Evolutionary conservation across 2,329 filamentous ascomycete species (phyloP).

Genomic region (Phyllosticta paracitricarpa): DNA sequence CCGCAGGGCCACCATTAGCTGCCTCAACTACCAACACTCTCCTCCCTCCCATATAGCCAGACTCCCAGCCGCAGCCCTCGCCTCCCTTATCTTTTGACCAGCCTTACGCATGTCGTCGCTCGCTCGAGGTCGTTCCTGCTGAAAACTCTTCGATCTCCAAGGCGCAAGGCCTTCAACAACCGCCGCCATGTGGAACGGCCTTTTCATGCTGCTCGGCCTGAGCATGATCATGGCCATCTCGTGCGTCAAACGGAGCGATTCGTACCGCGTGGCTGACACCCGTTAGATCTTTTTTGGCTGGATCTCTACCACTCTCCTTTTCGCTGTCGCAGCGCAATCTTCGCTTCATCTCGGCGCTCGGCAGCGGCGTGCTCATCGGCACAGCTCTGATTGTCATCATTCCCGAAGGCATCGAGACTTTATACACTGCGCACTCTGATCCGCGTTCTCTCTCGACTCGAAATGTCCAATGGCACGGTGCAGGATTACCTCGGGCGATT

Average conservation of each 20-base stretch:
- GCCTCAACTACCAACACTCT: neutral
- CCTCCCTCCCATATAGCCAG: neutral
- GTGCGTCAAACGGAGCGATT: conserved; percentile 31
- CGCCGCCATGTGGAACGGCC: conserved; percentile 47
- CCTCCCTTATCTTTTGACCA: neutral
- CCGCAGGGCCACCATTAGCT: neutral
- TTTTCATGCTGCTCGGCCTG: conserved; percentile 54
- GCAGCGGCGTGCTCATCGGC: conserved; percentile 87
- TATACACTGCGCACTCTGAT: conserved; percentile 49
- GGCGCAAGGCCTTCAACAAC: conserved; percentile 2
- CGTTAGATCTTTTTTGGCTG: conserved; percentile 80
- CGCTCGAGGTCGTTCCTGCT: neutral
- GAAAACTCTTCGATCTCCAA: neutral
- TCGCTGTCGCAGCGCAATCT: conserved; percentile 77
- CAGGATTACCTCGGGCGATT: neutral
- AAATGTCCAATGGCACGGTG: neutral
- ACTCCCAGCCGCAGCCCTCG: neutral
- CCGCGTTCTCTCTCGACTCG: neutral
- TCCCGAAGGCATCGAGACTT: conserved; percentile 86
- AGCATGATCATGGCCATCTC: conserved; percentile 56
- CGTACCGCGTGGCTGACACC: conserved; percentile 2
- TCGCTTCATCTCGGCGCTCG: conserved; percentile 80
- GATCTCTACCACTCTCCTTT: conserved; percentile 82
- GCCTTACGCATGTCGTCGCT: neutral
- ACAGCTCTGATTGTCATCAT: conserved; percentile 96